Conservation (phyloP, 495 filamentous ascomycete species). For the Penicillium dipodomyicola region DNA sequence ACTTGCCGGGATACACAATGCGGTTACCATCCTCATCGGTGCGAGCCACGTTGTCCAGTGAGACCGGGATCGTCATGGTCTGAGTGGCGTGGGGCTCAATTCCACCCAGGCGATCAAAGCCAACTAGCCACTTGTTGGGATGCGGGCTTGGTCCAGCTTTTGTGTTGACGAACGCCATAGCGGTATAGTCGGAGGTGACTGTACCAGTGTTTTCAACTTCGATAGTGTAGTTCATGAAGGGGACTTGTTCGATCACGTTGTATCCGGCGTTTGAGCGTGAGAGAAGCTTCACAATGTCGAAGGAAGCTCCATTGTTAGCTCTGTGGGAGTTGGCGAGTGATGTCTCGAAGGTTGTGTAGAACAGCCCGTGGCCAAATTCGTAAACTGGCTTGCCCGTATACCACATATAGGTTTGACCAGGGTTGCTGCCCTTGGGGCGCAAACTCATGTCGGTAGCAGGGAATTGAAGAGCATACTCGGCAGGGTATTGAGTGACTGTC, state of each 20-base stretch:
- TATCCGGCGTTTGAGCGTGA: constrained; percentile 25
- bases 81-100: constrained; percentile 40
- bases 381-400: constrained; percentile 54
- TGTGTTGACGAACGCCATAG: constrained; percentile 54
- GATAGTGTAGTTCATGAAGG: constrained; percentile 47
- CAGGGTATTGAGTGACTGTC: constrained; percentile 57
- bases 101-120: constrained; percentile 52
- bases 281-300: constrained; percentile 32
- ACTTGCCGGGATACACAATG: constrained; percentile 64
- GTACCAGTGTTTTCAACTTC: constrained; percentile 53
- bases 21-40: constrained; percentile 57
- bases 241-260: constrained; percentile 33
- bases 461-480: constrained; percentile 50
- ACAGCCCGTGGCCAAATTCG: constrained; percentile 56
- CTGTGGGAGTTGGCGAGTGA: constrained; percentile 19
- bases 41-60: constrained; percentile 57
- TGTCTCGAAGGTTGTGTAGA: constrained; percentile 50
- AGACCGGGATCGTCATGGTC: constrained; percentile 47
- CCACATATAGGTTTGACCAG: constrained; percentile 61
- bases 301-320: constrained; percentile 10
- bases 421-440: constrained; percentile 43
- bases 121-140: constrained; percentile 62
- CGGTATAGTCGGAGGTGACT: constrained; percentile 56
- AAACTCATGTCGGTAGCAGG: constrained; percentile 57
- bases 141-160: constrained; percentile 57